Percentiles rank a stretch among this genome's conserved stretches.
phyloP scores from a whole-genome alignment of 2,329 filamentous ascomycete species.

The Exophiala mesophila region DNA sequence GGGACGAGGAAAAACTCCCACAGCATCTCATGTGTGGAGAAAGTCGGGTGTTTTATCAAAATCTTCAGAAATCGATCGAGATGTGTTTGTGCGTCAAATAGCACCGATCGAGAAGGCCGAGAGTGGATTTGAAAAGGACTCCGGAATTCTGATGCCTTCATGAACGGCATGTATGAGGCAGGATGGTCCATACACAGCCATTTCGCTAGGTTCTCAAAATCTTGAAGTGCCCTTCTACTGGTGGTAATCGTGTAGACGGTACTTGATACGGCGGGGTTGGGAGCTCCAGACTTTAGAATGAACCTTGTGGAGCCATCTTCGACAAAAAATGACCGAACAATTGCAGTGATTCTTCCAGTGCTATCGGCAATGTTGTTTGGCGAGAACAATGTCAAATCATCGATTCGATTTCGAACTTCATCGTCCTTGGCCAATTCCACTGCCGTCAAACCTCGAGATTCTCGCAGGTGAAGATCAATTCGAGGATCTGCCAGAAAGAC shows the following conservation, averaged over 20 bases:
- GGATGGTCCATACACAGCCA: slow-evolving; percentile 85
- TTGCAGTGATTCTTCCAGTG: slow-evolving; percentile 81
- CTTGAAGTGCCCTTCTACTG: slow-evolving; percentile 76
- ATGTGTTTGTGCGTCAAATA: slow-evolving; percentile 81
- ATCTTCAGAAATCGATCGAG: slow-evolving; percentile 86
- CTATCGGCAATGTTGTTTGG: slow-evolving; percentile 46
- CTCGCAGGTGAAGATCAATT: slow-evolving; percentile 78
- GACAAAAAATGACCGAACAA: slow-evolving; percentile 93
- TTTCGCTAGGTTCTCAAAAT: slow-evolving; percentile 85
- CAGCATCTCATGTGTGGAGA: slow-evolving; percentile 91
- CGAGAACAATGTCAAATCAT: slow-evolving; percentile 83
- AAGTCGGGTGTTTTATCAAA: slow-evolving; percentile 82
- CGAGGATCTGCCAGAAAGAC: slow-evolving; percentile 80
- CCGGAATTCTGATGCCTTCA: slow-evolving; percentile 60
- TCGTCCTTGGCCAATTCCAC: slow-evolving; percentile 97
- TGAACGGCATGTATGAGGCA: slow-evolving; percentile 84
- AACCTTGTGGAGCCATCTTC: slow-evolving; percentile 92
- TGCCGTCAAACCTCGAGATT: slow-evolving; percentile 82
- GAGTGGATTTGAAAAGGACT: slow-evolving; percentile 92
- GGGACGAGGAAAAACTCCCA: slow-evolving; percentile 99
- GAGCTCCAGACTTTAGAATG: slow-evolving; percentile 88
- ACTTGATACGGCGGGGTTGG: slow-evolving; percentile 57
- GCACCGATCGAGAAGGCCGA: slow-evolving; percentile 77
- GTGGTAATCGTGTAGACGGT: slow-evolving; percentile 88
- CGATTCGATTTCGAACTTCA: slow-evolving; percentile 91